Base-by-base conservation (phyloP, 495 filamentous ascomycete genomes). In the Parmelia sp. region DNA sequence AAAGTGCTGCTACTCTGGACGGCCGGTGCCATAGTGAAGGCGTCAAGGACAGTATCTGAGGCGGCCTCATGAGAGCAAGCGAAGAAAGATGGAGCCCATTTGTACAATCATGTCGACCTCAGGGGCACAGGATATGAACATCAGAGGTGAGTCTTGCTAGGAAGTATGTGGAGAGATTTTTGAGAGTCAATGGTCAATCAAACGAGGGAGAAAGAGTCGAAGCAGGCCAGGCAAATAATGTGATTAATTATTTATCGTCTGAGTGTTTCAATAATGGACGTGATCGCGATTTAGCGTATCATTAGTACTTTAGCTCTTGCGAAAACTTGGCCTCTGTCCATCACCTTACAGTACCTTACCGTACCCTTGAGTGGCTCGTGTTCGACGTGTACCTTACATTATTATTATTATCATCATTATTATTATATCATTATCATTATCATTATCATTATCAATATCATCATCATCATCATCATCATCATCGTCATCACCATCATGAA, bases 21-120 rank as follows among this genome's bases (percentile, higher is more conserved):
- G 25, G 56, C 23, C 36, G 23, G 33, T 39, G 57, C 25, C 57
- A 59, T 59, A 17, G 35, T 59, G 23, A 21, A 59, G 27, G 39
- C 35, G 39, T 40, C 25, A 39, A 33, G 29, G 27, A 55, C 19
- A 31, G 17, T 14, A 55, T 55, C 7, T 35, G 15, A 55, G 51
- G 21, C 17, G 21, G 51, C 15, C 29, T 55, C 17, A 7, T 12
- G 17, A 19, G 51, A 7, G 51, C 51, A 33, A 55, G 15, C 33
- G 51, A 55, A 55, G 29, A 33, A 17, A 55, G 15, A 33, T 17
- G 31, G 51, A 55, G 29, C 29, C 17, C n/a, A 40, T 21, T 42
- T 35, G 36, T 59, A 5, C 33, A 27, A 33, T 21, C 0, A 55
- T 23, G 51, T 55, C 27, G 51, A 55, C 14, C 27, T 31, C 29